Evolutionary conservation across 169 alveolate species (phyloP), one percentile per base, ranked within the genome.

Genomic region (Theileria equi): DNA sequence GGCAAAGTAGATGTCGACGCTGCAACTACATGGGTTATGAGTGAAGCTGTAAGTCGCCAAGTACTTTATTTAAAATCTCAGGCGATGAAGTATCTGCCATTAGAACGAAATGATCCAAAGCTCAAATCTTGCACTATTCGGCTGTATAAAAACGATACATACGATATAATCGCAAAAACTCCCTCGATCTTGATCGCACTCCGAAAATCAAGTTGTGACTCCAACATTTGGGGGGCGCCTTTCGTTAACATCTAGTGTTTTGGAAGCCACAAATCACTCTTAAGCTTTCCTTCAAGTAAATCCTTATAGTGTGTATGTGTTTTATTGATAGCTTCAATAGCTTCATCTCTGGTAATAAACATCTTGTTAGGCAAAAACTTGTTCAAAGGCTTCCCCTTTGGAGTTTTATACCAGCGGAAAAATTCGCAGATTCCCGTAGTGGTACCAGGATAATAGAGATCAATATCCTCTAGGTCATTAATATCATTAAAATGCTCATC

Each of bases 401-500:
- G 81, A 23, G 86, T 77, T 49, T 77, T 77, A 43, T 77, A 77
- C 86, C 86, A 77, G 23, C 81, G 54, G 74, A 65, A 55, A 34
- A 67, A 66, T 53, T 77, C 86, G 52, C 31, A 19, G 3, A 65
- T 44, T n/a, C 82, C 86, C 5, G 82, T 77, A 8, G 86, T 77
- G 19, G 80, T 82, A 31, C 92, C 91, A 0, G 92, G 92, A 76
- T 79, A 79, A 52, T 17, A 55, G 31, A 23, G 57, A 45, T 84
- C 91, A n/a, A 83, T 66, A 50, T 86, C 92, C 3, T 17, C 40
- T 26, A 86, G 60, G 49, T 86, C 88, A 43, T 83, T 84, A 25
- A 86, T 69, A 13, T 66, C 52, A 52, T 72, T 59, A 45, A 80
- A 85, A 54, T 81, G 80, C 7, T 85, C 89, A 43, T 86, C 91